Evolutionary conservation across 2,329 filamentous ascomycete species (phyloP).

Genomic region (Fusarium stilboides): DNA sequence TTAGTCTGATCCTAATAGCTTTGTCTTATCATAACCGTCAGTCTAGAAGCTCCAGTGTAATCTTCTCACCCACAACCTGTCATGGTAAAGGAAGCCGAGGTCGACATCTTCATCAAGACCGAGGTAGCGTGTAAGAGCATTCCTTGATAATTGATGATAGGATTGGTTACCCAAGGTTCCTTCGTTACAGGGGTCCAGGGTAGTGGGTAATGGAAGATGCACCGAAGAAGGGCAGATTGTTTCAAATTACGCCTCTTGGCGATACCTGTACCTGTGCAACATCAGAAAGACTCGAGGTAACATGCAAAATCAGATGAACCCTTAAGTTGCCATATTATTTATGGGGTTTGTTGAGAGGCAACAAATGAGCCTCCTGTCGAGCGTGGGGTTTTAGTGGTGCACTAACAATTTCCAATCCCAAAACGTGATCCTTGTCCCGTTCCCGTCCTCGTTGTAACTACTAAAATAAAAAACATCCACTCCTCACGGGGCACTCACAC

Average conservation of each 20-base stretch:
- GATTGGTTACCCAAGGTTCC: slow-evolving; percentile 20
- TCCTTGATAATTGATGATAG: slow-evolving; percentile 10
- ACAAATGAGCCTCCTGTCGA: slow-evolving; percentile 10
- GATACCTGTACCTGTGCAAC: slow-evolving; percentile 28
- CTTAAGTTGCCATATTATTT: slow-evolving; percentile 13
- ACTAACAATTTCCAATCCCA: slow-evolving; percentile 33
- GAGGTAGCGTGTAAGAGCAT: slow-evolving; percentile 19
- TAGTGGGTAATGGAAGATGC: slow-evolving; percentile 13
- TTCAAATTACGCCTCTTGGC: slow-evolving; percentile 28
- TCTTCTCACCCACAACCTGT: background rate
- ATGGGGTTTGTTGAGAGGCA: slow-evolving; percentile 27
- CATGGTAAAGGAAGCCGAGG: background rate
- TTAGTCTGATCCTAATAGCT: slow-evolving; percentile 2
- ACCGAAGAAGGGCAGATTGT: slow-evolving; percentile 31
- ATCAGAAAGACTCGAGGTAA: slow-evolving; percentile 26
- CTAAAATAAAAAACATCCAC: slow-evolving; percentile 18
- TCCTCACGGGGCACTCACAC: slow-evolving; percentile 42
- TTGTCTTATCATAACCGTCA: background rate
- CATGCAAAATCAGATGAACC: slow-evolving; percentile 33
- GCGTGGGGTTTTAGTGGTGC: slow-evolving; percentile 16
- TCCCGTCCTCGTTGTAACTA: background rate
- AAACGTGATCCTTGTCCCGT: slow-evolving; percentile 2
- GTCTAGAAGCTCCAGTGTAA: slow-evolving; percentile 5
- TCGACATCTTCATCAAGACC: background rate
- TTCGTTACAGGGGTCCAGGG: slow-evolving; percentile 20